phyloP scores from a whole-genome alignment of 768 basidiomycete genomes.

The Xanthoconium stramineum region DNA sequence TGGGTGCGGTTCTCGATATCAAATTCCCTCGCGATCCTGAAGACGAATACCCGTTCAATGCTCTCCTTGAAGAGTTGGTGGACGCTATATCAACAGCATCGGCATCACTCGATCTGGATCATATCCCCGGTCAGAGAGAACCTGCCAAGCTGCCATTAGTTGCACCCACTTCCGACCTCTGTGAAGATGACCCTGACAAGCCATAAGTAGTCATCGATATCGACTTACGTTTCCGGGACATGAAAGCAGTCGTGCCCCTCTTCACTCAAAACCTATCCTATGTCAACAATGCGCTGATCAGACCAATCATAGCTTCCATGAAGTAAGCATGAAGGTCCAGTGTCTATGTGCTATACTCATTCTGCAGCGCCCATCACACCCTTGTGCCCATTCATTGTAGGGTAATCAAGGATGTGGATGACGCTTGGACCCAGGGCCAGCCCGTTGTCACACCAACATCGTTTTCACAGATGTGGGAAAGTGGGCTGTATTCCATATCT shows the following conservation, averaged over 20 bases:
- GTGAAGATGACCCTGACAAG: slow-evolving; percentile 28
- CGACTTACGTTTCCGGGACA: slow-evolving; percentile 89
- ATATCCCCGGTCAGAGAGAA: slow-evolving; percentile 83
- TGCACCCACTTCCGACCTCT: slow-evolving; percentile 53
- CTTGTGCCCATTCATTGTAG: slow-evolving; percentile 91
- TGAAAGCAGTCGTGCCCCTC: slow-evolving; percentile 93
- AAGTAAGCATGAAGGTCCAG: slow-evolving; percentile 55
- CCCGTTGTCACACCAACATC: slow-evolving; percentile 2
- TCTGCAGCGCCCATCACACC: slow-evolving; percentile 80
- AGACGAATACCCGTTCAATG: slow-evolving; percentile 66
- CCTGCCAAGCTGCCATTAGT: slow-evolving; percentile 83
- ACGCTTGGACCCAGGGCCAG: slow-evolving; percentile 69
- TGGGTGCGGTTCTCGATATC: slow-evolving; percentile 96
- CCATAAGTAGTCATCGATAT: slow-evolving; percentile 79
- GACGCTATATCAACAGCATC: slow-evolving; percentile 76
- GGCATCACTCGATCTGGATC: slow-evolving; percentile 45
- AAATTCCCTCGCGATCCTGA: slow-evolving; percentile 91
- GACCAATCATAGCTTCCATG: slow-evolving; percentile 98
- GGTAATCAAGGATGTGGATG: slow-evolving; percentile 74
- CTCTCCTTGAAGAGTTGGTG: slow-evolving; percentile 84
- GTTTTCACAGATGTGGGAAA: slow-evolving; percentile 79
- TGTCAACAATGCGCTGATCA: slow-evolving; percentile 85
- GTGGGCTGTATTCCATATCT: slow-evolving; percentile 41
- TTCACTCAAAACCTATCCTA: slow-evolving; percentile 88
- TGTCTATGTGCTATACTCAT: slow-evolving; percentile 1